Base-by-base conservation (phyloP, 306 rosid species). In the Prunus dulcis region DNA sequence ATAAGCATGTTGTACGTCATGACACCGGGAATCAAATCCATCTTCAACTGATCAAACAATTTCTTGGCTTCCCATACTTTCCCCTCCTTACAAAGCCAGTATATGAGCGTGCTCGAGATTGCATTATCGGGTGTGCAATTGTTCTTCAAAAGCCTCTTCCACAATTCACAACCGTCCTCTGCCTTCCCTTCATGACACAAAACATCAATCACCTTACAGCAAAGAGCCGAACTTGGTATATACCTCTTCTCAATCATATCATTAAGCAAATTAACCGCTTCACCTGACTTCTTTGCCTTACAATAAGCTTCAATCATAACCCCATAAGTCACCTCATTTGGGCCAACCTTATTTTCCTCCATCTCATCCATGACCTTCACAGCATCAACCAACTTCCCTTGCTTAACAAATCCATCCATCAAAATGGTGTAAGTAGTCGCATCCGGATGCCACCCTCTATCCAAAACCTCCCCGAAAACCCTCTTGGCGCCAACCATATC, bases 341-440 rank as follows among this genome's bases (percentile, higher is more conserved):
- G 86, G 13, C 77, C 86, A 67, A 92, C 84, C 74, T 90, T 91
- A 81, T 88, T 92, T 30, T 92, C 96, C 80, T 92, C 93, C 97
- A 92, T 92, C 49, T 86, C 93, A 80, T 92, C 97, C 96, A 92
- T 90, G 17, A 92, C 83, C 84, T 80, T 88, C 57, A 92, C 75
- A 43, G 96, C 96, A 76, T 88, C 93, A 47, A 75, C 71, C 74
- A 92, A 80, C 73, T 79, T 83, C 66, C 96, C 88, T 68, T 27
- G 82, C 85, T 78, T 87, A 76, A 89, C 80, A 81, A 76, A 90
- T 25, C 93, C 97, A 78, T 86, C 87, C 86, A 90, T 84, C 86
- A 92, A 85, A 74, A 86, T 32, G 9, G 96, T 90, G 55, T 90
- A 92, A 12, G 90, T 79, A 38, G 89, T 88, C 0, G 81, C 90